Conservation (phyloP, 768 basidiomycete species). For the Atractiella rhizophila region DNA sequence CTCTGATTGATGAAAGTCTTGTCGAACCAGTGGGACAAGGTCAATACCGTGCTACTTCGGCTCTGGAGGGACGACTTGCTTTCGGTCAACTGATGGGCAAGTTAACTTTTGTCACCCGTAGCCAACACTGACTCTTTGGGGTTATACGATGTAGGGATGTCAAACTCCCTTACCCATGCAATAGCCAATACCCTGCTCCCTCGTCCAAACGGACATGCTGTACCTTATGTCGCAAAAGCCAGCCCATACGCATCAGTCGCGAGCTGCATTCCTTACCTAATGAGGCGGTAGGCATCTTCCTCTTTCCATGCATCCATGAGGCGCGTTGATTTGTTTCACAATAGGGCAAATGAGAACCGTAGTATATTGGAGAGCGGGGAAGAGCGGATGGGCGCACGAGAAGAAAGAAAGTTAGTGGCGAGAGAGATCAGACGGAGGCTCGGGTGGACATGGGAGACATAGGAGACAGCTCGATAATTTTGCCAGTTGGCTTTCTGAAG, state of each 20-base stretch:
- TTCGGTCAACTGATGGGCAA: slow-evolving; percentile 17
- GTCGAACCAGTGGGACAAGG: no score
- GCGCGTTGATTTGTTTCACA: neutral
- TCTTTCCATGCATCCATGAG: neutral
- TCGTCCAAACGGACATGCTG: neutral
- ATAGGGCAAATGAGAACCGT: slow-evolving; percentile 12
- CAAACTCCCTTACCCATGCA: slow-evolving; percentile 12
- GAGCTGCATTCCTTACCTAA: slow-evolving; percentile 17
- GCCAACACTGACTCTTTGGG: neutral
- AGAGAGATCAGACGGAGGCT: no score
- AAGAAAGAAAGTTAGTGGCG: no score
- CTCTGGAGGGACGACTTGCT: slow-evolving; percentile 13
- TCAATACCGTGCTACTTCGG: no score
- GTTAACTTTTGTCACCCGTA: neutral
- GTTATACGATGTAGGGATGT: slow-evolving; percentile 9
- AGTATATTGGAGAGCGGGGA: no score
- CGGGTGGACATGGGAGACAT: no score
- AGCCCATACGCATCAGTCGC: slow-evolving; percentile 15
- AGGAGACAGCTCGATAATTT: no score
- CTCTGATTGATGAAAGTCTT: no score
- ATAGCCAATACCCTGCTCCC: slow-evolving; percentile 7
- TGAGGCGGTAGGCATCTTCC: slow-evolving; percentile 2
- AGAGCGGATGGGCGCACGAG: no score
- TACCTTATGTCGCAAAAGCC: slow-evolving; percentile 15
- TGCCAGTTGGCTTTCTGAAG: no score